A percentile compares a stretch with the other conserved stretches of the same genome.
Evolutionary conservation across 1,284 basidiomycete species (phyloP).

Genomic region (Caloboletus firmus): DNA sequence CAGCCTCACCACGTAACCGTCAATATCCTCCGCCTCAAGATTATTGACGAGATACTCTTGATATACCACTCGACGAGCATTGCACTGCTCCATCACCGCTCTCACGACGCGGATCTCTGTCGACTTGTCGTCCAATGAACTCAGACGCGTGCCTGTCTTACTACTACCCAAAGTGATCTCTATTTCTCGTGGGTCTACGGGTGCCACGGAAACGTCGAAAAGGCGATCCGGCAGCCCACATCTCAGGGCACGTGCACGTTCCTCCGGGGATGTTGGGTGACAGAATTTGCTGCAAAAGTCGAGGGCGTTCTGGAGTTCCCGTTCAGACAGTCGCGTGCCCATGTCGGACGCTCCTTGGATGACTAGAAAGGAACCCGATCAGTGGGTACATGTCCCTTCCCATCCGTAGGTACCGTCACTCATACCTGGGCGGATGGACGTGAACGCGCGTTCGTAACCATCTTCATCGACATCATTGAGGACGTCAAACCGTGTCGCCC

Average conservation of each 20-base stretch:
- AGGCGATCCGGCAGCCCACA: constrained; percentile 34
- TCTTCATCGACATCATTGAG: constrained; percentile 54
- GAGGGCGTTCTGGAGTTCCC: constrained; percentile 64
- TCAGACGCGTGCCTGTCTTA: constrained; percentile 2
- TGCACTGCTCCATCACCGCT: constrained; percentile 53
- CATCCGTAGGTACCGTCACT: too few relatives aligned
- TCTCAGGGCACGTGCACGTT: constrained; percentile 35
- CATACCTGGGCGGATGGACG: constrained; percentile 53
- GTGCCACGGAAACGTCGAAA: constrained; percentile 47
- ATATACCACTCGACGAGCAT: constrained; percentile 52
- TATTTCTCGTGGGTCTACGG: constrained; percentile 47
- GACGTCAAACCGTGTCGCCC: constrained; percentile 47
- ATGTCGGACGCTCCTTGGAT: constrained; percentile 76
- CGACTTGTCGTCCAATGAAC: constrained; percentile 5
- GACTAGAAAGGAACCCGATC: constrained; percentile 42
- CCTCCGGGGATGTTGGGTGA: constrained; percentile 55
- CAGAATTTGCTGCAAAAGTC: constrained; percentile 61
- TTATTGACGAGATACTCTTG: constrained; percentile 54
- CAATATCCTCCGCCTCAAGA: constrained; percentile 51
- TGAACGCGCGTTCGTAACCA: constrained; percentile 61
- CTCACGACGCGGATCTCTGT: constrained; percentile 38
- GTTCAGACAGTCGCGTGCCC: constrained; percentile 65
- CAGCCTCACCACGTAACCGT: constrained; percentile 49
- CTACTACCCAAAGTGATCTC: constrained; percentile 31
- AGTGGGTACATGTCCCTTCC: too few relatives aligned